Percentiles rank a stretch among this genome's conserved stretches.
phyloP scores from a whole-genome alignment of 148 eudicot genomes.

The Diospyros kaki region DNA sequence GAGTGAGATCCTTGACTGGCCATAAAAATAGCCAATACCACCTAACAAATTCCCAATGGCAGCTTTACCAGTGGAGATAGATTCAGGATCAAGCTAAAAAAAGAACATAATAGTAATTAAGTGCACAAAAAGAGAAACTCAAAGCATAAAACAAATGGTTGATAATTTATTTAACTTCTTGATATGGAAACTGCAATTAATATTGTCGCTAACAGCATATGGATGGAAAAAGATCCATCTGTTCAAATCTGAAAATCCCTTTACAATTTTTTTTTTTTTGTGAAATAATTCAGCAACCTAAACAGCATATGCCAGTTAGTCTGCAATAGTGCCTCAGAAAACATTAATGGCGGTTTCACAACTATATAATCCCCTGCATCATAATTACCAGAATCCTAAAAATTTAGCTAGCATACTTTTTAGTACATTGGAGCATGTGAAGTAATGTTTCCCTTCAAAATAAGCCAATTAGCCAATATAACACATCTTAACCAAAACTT shows the following conservation, averaged over 20 bases:
- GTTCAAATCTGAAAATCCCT: neutral
- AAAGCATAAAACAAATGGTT: no score
- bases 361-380: neutral
- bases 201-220: neutral
- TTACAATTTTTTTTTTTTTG: neutral
- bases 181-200: neutral
- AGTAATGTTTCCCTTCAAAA: conserved; percentile 1
- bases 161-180: no score
- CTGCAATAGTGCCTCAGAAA: no score
- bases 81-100: conserved; percentile 62
- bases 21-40: conserved; percentile 96
- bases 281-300: neutral
- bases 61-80: conserved; percentile 65
- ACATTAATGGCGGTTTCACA: no score
- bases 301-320: neutral
- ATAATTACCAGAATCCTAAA: neutral
- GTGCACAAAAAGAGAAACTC: no score
- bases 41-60: conserved; percentile 86
- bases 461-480: neutral
- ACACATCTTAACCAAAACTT: neutral
- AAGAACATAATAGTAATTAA: neutral
- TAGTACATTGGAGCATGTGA: neutral
- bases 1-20: conserved; percentile 85
- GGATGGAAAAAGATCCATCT: neutral
- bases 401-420: neutral